These are phyloP conservation scores for Backusella australiensis DNA, from an alignment of 192 early-diverging fungal species.

Conservation along the genomic window DNA sequence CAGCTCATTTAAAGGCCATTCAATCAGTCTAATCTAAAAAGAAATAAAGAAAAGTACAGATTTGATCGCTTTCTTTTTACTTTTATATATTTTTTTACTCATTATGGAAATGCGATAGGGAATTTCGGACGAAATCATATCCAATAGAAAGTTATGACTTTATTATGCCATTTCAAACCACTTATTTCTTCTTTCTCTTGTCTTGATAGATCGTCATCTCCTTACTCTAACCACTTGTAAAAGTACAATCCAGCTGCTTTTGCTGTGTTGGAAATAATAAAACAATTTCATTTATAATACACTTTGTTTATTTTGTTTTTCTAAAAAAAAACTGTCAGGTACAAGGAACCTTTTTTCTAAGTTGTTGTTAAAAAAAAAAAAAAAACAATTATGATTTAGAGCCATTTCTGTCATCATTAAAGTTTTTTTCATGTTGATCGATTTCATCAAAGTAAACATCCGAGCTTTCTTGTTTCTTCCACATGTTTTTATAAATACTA, in stretches of 20 bases:
- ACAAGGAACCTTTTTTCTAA: background rate
- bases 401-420: background rate
- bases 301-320: background rate
- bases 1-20: background rate
- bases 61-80: background rate
- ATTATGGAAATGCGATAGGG: background rate
- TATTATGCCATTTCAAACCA: background rate
- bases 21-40: background rate
- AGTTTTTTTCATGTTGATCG: constrained; percentile 6
- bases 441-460: constrained; percentile 8
- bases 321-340: background rate
- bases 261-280: background rate
- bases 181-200: too few relatives aligned
- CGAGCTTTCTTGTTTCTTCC: constrained; percentile 65
- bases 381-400: background rate
- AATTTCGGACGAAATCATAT: background rate
- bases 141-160: background rate
- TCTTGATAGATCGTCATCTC: too few relatives aligned
- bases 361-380: background rate
- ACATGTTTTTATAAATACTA: constrained; percentile 89
- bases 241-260: too few relatives aligned
- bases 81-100: constrained; percentile 6
- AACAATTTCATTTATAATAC: background rate
- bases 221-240: too few relatives aligned
- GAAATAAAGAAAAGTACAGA: background rate